Evolutionary conservation across 371 early-diverging fungal species (phyloP).

Genomic region (Lichtheimia ramosa): DNA sequence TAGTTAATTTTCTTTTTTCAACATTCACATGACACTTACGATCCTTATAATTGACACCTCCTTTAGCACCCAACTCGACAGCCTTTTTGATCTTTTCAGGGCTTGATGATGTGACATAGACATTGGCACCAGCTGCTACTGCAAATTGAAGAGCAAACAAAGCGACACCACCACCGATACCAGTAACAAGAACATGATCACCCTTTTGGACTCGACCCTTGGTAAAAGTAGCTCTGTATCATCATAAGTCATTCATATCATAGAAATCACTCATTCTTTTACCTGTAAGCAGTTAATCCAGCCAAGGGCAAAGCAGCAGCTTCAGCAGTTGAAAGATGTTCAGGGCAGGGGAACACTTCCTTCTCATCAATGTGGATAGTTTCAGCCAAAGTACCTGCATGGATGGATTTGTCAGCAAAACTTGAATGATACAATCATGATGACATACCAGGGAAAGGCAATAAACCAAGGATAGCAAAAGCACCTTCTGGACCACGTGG

Average conservation of each 20-base stretch:
- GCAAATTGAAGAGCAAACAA: conserved; percentile 68
- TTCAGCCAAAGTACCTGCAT: conserved; percentile 61
- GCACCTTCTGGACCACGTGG: conserved; percentile 61
- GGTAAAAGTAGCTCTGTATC: conserved; percentile 52
- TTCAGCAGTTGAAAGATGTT: conserved; percentile 60
- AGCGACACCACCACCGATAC: conserved; percentile 80
- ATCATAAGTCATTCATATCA: background rate
- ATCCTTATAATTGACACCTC: conserved; percentile 71
- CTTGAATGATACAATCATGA: background rate
- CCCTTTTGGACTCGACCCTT: conserved; percentile 57
- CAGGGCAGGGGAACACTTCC: conserved; percentile 55
- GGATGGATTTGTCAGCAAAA: background rate
- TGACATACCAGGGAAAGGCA: conserved; percentile 45
- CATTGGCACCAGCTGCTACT: conserved; percentile 68
- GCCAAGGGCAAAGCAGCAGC: conserved; percentile 73
- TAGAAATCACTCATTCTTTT: conserved; percentile 2
- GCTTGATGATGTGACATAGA: conserved; percentile 71
- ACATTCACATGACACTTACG: conserved; percentile 29
- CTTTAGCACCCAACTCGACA: conserved; percentile 63
- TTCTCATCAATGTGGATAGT: conserved; percentile 47
- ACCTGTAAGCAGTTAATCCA: conserved; percentile 68
- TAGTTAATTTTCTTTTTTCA: too few relatives aligned
- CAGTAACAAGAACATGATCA: conserved; percentile 69
- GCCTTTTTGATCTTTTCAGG: conserved; percentile 64
- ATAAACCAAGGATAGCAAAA: conserved; percentile 59